phyloP scores from a whole-genome alignment of 805 yeast species.

The Candida multigemmis region DNA sequence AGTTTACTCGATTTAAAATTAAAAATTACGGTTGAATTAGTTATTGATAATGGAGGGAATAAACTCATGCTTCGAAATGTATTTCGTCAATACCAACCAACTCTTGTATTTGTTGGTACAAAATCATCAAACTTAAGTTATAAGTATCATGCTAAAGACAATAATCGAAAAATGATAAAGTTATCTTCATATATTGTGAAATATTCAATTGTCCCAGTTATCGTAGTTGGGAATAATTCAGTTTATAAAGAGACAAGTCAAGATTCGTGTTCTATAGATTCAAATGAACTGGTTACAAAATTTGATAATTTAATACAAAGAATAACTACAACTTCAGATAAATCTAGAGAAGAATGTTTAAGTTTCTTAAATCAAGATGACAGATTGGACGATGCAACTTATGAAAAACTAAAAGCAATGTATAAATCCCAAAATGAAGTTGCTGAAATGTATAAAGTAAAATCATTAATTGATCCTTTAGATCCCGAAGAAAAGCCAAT shows the following conservation, averaged over 20 bases:
- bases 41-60: conserved; percentile 17
- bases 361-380: conserved; percentile 2
- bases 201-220: conserved; percentile 30
- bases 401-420: conserved; percentile 26
- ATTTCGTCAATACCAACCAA: conserved; percentile 33
- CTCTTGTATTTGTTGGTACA: conserved; percentile 26
- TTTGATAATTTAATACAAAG: neutral
- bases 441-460: conserved; percentile 28
- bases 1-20: conserved; percentile 16
- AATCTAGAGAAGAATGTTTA: conserved; percentile 2
- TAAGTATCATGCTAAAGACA: conserved; percentile 27
- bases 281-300: neutral
- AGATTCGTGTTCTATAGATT: neutral
- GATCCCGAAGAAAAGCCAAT: conserved; percentile 28
- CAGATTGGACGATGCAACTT: conserved; percentile 13
- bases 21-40: conserved; percentile 32
- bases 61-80: conserved; percentile 28
- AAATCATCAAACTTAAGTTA: conserved; percentile 32
- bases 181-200: conserved; percentile 28
- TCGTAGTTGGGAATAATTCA: conserved; percentile 21
- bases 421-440: conserved; percentile 14
- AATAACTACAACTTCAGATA: conserved; percentile 1
- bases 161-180: conserved; percentile 16
- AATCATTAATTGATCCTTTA: conserved; percentile 25
- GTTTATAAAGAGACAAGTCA: conserved; percentile 1